Evolutionary conservation across 1,139 yeast genomes (phyloP).

Genomic region (Blastobotrys petasosporus): DNA sequence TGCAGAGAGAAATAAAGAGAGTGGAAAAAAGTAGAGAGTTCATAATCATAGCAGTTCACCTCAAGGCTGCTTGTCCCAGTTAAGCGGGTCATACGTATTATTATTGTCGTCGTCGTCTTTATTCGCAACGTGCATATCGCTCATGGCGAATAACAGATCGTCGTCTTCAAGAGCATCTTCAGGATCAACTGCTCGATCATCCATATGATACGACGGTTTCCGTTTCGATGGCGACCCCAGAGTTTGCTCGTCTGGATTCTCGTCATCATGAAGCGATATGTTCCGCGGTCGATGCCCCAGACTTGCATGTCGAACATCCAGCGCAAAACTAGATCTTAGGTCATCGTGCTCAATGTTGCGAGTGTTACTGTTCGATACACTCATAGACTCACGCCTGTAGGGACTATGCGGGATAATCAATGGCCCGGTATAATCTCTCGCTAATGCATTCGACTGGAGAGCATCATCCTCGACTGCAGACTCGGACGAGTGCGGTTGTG

Average conservation of each 20-base stretch:
- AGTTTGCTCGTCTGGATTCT: not conserved
- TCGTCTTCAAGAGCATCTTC: slow-evolving; percentile 62
- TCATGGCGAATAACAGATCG: slow-evolving; percentile 80
- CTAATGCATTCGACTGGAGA: too few species aligned
- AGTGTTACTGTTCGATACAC: slow-evolving; percentile 1
- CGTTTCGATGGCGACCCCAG: not conserved
- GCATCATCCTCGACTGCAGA: too few species aligned
- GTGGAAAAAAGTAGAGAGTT: not conserved
- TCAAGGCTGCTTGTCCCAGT: not conserved
- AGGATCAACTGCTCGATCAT: slow-evolving; percentile 12
- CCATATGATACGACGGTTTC: not conserved
- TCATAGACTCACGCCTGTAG: not conserved
- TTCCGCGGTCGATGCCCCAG: not conserved
- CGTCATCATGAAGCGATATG: not conserved
- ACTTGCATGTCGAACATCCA: not conserved
- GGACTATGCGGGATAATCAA: not conserved
- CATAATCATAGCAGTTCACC: not conserved
- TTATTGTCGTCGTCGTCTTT: not conserved
- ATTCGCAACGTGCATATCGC: slow-evolving; percentile 58
- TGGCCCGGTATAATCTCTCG: not conserved
- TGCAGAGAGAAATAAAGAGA: not conserved
- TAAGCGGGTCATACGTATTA: too few species aligned
- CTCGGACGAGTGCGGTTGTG: too few species aligned
- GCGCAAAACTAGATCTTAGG: not conserved
- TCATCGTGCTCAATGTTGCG: not conserved